phyloP scores from a whole-genome alignment of 352 stramenopile species.

The Phytophthora sansomeana region DNA sequence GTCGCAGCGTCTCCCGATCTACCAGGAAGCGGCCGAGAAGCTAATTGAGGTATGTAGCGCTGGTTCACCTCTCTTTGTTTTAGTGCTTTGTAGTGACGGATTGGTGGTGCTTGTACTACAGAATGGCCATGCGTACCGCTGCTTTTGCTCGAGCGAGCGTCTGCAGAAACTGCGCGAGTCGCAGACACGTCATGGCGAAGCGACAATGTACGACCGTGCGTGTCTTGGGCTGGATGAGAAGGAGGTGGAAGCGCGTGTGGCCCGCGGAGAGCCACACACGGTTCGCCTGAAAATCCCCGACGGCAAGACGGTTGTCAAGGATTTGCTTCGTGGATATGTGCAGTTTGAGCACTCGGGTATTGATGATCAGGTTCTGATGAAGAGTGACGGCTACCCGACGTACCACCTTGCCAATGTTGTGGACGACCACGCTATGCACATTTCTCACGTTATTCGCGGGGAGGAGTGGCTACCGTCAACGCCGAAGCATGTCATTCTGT shows the following conservation, averaged over 20 bases:
- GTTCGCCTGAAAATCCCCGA: constrained; percentile 96
- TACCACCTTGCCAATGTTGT: constrained; percentile 96
- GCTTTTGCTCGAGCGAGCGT: constrained; percentile 97
- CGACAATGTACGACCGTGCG: constrained; percentile 97
- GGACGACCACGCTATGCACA: constrained; percentile 97
- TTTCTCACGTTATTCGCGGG: constrained; percentile 97
- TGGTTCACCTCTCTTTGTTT: background rate
- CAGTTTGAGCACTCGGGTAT: constrained; percentile 89
- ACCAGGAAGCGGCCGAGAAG: constrained; percentile 90
- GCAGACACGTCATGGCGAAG: constrained; percentile 89
- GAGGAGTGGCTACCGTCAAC: constrained; percentile 95
- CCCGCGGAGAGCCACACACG: constrained; percentile 90
- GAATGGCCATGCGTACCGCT: constrained; percentile 95
- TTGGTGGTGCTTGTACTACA: constrained; percentile 28
- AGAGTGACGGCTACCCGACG: constrained; percentile 93
- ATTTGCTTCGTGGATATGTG: constrained; percentile 96
- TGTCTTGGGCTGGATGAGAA: constrained; percentile 94
- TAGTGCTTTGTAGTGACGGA: background rate
- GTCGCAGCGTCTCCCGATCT: constrained; percentile 95
- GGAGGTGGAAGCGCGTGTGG: constrained; percentile 90
- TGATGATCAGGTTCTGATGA: constrained; percentile 94
- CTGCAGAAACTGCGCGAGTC: constrained; percentile 93
- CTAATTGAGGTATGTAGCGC: constrained; percentile 75
- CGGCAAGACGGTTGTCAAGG: constrained; percentile 94
- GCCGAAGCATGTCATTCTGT: constrained; percentile 92